Conservation (phyloP, 83 land plant species). For the Diphasiastrum complanatum region DNA sequence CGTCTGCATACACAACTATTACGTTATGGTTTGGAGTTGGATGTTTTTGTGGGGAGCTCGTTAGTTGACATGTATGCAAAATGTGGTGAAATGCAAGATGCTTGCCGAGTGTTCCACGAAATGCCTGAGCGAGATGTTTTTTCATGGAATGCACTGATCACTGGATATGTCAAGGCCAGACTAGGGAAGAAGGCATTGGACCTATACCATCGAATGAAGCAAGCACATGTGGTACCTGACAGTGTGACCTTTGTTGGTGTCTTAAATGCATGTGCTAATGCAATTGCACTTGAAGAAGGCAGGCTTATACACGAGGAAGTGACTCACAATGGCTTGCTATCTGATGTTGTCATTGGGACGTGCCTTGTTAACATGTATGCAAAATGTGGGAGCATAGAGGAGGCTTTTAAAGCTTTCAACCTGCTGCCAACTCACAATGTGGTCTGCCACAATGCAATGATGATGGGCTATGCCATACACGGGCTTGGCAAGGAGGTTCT, state of each 20-base stretch:
- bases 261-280: constrained; percentile 1
- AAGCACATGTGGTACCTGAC: constrained; percentile 2
- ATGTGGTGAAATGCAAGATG: background rate
- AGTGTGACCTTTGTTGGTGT: constrained; percentile 7
- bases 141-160: constrained; percentile 15
- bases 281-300: background rate
- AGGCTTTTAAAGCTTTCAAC: constrained; percentile 1
- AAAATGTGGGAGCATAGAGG: constrained; percentile 11
- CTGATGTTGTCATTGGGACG: constrained; percentile 9
- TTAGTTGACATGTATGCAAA: constrained; percentile 2
- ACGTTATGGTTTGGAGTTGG: background rate
- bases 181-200: background rate
- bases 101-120: background rate
- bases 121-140: background rate
- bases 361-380: constrained; percentile 11
- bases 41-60: background rate
- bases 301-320: background rate
- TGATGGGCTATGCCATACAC: background rate
- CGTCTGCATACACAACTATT: background rate
- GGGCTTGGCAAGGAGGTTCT: constrained; percentile 10
- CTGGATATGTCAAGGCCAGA: background rate
- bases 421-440: background rate
- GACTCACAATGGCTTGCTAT: background rate
- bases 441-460: background rate
- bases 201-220: constrained; percentile 8